Evolutionary conservation across 2,329 filamentous ascomycete genomes (phyloP).

Genomic region (Fusarium marasasianum): DNA sequence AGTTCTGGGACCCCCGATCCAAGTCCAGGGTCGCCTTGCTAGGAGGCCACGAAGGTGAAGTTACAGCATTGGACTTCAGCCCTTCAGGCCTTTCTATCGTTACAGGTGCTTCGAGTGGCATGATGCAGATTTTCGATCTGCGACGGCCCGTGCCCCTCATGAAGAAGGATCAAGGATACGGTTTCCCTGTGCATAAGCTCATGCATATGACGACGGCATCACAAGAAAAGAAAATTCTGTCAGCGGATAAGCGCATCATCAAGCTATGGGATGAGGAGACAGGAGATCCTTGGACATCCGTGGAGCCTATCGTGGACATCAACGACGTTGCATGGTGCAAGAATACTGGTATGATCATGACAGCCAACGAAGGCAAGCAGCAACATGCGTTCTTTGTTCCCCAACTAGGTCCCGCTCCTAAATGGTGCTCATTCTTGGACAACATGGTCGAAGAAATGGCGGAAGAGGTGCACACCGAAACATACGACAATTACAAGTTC

Average conservation of each 20-base stretch:
- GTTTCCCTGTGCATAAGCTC: conserved; percentile 89
- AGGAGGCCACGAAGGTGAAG: conserved; percentile 72
- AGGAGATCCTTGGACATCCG: conserved; percentile 91
- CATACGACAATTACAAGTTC: conserved; percentile 99
- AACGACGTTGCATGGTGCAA: conserved; percentile 95
- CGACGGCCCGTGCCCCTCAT: conserved; percentile 86
- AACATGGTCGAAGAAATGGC: conserved; percentile 99
- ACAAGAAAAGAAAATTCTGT: conserved; percentile 86
- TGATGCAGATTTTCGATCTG: conserved; percentile 91
- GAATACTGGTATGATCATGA: conserved; percentile 92
- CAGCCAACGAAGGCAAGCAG: conserved; percentile 94
- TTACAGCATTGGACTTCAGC: conserved; percentile 89
- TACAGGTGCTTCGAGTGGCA: conserved; percentile 85
- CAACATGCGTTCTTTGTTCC: conserved; percentile 97
- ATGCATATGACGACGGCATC: conserved; percentile 75
- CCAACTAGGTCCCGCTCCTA: conserved; percentile 89
- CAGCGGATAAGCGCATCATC: conserved; percentile 93
- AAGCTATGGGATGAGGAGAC: conserved; percentile 91
- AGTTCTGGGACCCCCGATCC: conserved; percentile 94
- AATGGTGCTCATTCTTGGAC: conserved; percentile 96
- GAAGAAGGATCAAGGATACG: conserved; percentile 95
- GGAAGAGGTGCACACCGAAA: conserved; percentile 78
- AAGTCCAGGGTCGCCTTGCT: conserved; percentile 83
- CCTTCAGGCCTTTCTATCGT: conserved; percentile 85
- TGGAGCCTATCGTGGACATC: conserved; percentile 93